These are phyloP conservation scores for Lactifluus volemus DNA, from an alignment of 768 basidiomycete species.

Conservation along the genomic window DNA sequence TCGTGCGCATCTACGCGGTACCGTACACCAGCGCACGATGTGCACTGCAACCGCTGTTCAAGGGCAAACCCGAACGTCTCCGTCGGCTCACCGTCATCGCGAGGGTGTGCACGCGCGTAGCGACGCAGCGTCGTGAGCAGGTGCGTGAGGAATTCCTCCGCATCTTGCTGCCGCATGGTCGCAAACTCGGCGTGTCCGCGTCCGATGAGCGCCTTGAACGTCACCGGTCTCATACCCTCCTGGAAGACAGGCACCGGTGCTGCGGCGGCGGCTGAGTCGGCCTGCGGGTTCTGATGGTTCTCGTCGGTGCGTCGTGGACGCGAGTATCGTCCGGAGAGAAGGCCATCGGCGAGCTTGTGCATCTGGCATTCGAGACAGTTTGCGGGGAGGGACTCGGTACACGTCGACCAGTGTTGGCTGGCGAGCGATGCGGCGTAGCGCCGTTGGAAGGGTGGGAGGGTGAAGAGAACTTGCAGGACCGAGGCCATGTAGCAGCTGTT, in stretches of 20 bases:
- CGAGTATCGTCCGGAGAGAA: constrained; percentile 88
- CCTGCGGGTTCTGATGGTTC: constrained; percentile 26
- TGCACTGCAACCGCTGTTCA: constrained; percentile 84
- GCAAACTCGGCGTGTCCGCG: constrained; percentile 90
- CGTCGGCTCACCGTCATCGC: constrained; percentile 43
- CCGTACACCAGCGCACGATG: constrained; percentile 67
- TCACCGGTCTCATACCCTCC: constrained; percentile 69
- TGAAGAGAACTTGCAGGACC: constrained; percentile 77
- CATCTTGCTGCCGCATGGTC: constrained; percentile 96
- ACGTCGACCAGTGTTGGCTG: constrained; percentile 47
- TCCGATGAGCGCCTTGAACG: constrained; percentile 85
- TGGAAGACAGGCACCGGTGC: constrained; percentile 57
- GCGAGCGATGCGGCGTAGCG: constrained; percentile 50
- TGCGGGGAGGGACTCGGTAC: constrained; percentile 62
- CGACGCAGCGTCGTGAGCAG: constrained; percentile 66
- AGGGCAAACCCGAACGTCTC: constrained; percentile 69
- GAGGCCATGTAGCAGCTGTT: constrained; percentile 95
- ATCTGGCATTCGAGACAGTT: constrained; percentile 94
- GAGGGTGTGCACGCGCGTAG: constrained; percentile 41
- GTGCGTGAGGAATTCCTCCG: constrained; percentile 89
- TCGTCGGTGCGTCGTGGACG: constrained; percentile 37
- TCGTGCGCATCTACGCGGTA: constrained; percentile 75
- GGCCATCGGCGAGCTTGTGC: constrained; percentile 84
- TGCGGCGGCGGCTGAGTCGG: constrained; percentile 13
- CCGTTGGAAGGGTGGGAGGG: constrained; percentile 64